Conservation (phyloP, 352 stramenopile genomes). For the Phytophthora megakarya region DNA sequence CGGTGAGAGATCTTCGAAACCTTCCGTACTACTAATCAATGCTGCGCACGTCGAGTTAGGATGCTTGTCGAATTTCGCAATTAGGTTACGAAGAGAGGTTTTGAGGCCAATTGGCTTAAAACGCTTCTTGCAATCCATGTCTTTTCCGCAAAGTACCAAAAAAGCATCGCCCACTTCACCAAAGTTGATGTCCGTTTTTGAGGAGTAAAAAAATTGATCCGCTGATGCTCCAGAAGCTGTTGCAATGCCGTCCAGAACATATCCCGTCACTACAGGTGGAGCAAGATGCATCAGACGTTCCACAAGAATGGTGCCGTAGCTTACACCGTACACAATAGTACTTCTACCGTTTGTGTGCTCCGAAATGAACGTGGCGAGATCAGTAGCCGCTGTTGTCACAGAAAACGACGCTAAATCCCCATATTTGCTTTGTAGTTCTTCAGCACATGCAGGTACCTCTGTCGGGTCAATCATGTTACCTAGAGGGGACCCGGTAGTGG, state of each 20-base stretch:
- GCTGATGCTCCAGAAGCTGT: slow-evolving; percentile 39
- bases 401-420: slow-evolving; percentile 53
- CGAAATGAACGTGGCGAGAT: slow-evolving; percentile 44
- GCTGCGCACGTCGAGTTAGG: slow-evolving; percentile 31
- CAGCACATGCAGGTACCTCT: slow-evolving; percentile 42
- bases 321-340: slow-evolving; percentile 50
- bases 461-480: slow-evolving; percentile 27
- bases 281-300: slow-evolving; percentile 58
- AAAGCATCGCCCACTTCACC: slow-evolving; percentile 43
- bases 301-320: slow-evolving; percentile 53
- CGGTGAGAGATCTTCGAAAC: slow-evolving; percentile 4
- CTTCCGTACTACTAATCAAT: slow-evolving; percentile 12
- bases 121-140: slow-evolving; percentile 17
- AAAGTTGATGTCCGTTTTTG: slow-evolving; percentile 47
- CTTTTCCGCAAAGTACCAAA: slow-evolving; percentile 30
- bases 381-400: slow-evolving; percentile 46
- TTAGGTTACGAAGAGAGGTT: slow-evolving; percentile 23
- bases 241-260: slow-evolving; percentile 51
- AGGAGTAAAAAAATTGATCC: slow-evolving; percentile 39
- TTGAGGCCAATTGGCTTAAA: slow-evolving; percentile 12
- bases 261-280: slow-evolving; percentile 45
- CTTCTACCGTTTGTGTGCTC: slow-evolving; percentile 24
- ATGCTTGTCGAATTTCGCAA: slow-evolving; percentile 32
- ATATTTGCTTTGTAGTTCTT: slow-evolving; percentile 47
- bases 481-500: slow-evolving; percentile 39